Conservation (phyloP, 225 moss, liverwort and hornwort genomes). For the Marchantia paleacea region DNA sequence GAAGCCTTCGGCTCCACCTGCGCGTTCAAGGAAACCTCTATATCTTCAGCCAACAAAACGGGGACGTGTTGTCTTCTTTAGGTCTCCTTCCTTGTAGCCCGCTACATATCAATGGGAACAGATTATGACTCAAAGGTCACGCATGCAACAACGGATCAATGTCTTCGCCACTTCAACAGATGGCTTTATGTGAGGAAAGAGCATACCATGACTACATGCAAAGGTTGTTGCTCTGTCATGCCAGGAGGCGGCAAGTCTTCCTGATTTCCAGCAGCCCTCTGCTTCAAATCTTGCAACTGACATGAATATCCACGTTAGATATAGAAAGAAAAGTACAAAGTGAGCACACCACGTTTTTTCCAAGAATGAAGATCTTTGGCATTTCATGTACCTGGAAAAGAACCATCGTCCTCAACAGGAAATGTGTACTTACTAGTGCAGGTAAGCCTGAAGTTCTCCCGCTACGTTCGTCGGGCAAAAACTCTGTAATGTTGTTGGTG, state of each 20-base stretch:
- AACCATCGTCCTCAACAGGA: too few species aligned
- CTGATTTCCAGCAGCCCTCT: slow-evolving; percentile 71
- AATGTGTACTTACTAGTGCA: slow-evolving; percentile 53
- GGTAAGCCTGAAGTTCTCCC: slow-evolving; percentile 78
- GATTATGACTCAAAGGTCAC: too few species aligned
- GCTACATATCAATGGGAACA: too few species aligned
- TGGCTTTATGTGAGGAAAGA: background rate
- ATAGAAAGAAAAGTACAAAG: background rate
- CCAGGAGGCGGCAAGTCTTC: slow-evolving; percentile 79
- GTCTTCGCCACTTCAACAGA: too few species aligned
- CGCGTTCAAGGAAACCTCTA: slow-evolving; percentile 13
- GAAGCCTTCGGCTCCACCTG: slow-evolving; percentile 95
- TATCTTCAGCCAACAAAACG: too few species aligned
- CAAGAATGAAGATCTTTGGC: background rate
- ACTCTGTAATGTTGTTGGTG: slow-evolving; percentile 89
- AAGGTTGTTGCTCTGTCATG: slow-evolving; percentile 88
- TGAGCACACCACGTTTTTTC: background rate
- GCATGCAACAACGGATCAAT: too few species aligned
- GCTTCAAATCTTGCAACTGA: slow-evolving; percentile 92
- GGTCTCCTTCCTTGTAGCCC: too few species aligned
- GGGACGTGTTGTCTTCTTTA: too few species aligned
- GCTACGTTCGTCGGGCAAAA: slow-evolving; percentile 79
- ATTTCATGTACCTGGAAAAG: background rate
- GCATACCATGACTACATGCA: slow-evolving; percentile 95
- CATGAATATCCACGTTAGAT: slow-evolving; percentile 13